These are phyloP conservation scores for Lomentospora prolificans DNA, from an alignment of 2,329 filamentous ascomycete species.

Conservation along the genomic window DNA sequence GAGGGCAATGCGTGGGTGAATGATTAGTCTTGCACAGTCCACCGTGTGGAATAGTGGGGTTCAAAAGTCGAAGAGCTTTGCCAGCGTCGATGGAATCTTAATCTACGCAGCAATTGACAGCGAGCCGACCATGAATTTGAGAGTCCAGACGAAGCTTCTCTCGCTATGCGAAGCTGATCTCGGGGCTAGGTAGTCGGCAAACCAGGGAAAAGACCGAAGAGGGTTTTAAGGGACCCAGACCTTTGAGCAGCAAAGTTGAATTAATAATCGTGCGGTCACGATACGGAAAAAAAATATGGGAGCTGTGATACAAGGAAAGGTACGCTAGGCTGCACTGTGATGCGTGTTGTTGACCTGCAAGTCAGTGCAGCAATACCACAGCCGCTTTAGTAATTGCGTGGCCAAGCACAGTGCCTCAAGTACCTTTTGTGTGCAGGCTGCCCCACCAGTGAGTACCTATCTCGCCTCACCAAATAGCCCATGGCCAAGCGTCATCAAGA, in stretches of 20 bases:
- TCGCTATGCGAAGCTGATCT: too few relatives aligned
- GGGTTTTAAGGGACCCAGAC: neutral
- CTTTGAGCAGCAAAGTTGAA: neutral
- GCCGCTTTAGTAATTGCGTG: too few relatives aligned
- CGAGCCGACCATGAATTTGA: too few relatives aligned
- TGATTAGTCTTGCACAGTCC: too few relatives aligned
- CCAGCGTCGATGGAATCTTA: neutral
- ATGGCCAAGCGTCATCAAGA: neutral
- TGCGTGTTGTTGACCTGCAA: neutral
- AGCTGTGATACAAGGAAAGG: too few relatives aligned
- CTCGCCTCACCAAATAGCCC: neutral
- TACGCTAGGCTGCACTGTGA: slow-evolving; percentile 1
- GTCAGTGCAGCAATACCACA: neutral
- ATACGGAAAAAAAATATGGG: neutral
- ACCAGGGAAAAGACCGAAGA: neutral
- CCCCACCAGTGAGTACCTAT: neutral
- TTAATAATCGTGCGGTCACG: neutral
- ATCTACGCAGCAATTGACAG: neutral
- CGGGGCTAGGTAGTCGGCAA: too few relatives aligned
- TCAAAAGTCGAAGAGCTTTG: neutral
- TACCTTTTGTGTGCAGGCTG: neutral
- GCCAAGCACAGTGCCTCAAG: neutral
- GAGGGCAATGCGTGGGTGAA: neutral
- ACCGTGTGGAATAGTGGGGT: neutral
- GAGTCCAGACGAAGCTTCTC: too few relatives aligned